These are phyloP conservation scores for Neonectria ditissima DNA, from an alignment of 2,329 filamentous ascomycete species.

Conservation along the genomic window DNA sequence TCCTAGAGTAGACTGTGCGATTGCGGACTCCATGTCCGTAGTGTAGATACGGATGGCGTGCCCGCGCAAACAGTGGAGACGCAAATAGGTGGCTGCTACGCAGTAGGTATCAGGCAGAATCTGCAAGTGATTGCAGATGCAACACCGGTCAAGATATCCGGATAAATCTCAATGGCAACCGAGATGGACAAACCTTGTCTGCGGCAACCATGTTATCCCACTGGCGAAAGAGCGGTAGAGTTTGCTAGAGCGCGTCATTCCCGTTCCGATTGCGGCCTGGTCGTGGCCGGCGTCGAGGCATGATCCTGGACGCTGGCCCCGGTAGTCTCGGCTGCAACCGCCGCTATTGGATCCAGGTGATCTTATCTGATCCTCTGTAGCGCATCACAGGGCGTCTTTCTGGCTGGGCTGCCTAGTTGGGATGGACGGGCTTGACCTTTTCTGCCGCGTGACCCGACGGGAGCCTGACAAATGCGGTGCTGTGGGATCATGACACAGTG, in stretches of 20 bases:
- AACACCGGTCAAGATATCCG: not conserved
- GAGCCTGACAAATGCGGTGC: too few relatives aligned
- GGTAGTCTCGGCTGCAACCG: conserved; percentile 40
- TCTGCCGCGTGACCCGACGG: conserved; percentile 1
- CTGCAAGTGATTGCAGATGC: too few relatives aligned
- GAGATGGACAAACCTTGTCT: not conserved
- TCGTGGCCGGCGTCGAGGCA: not conserved
- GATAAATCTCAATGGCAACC: not conserved
- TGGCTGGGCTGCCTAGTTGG: not conserved
- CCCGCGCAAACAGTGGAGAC: not conserved
- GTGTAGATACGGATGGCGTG: too few relatives aligned
- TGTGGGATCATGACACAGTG: too few relatives aligned
- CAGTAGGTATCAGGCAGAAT: not conserved
- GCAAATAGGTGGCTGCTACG: too few relatives aligned
- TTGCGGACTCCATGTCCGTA: too few relatives aligned
- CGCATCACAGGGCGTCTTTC: not conserved
- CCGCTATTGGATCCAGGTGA: conserved; percentile 38
- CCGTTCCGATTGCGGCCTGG: not conserved
- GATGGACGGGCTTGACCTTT: too few relatives aligned
- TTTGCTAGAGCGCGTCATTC: not conserved
- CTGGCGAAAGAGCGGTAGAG: not conserved
- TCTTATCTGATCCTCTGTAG: conserved; percentile 41
- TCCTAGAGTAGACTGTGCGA: too few relatives aligned
- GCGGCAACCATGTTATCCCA: not conserved
- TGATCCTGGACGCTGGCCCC: not conserved